A percentile compares a stretch with the other conserved stretches of the same genome.
phyloP scores from a whole-genome alignment of 176 grass and related monocot species.

The Carex cristatella region DNA sequence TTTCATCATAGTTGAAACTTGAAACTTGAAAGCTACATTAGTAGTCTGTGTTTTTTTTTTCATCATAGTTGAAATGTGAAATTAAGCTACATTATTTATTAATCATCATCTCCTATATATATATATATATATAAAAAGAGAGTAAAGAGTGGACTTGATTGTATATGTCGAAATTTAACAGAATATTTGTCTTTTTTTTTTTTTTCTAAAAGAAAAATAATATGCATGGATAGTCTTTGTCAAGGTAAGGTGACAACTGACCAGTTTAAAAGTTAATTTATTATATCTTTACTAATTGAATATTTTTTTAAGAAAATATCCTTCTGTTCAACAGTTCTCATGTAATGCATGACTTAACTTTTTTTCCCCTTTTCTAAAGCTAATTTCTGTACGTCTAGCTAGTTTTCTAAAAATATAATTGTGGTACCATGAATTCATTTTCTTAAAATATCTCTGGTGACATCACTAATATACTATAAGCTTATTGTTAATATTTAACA shows the following conservation, averaged over 20 bases:
- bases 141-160: constrained; percentile 9
- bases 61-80: no score
- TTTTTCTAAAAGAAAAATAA: background rate
- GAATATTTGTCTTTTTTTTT: background rate
- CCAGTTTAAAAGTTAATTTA: background rate
- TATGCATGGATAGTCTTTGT: background rate
- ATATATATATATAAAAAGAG: no score
- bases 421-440: background rate
- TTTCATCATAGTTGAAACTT: background rate
- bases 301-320: background rate
- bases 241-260: constrained; percentile 1
- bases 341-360: background rate
- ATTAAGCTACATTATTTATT: background rate
- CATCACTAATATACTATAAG: background rate
- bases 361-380: no score
- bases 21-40: background rate
- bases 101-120: background rate
- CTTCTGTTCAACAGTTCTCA: background rate
- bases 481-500: background rate
- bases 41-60: background rate
- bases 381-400: no score
- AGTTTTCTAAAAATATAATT: background rate
- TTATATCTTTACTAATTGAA: background rate
- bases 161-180: background rate
- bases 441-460: background rate